Evolutionary conservation across 1,284 basidiomycete genomes (phyloP).

Genomic region (Phellinidium pouzarii): DNA sequence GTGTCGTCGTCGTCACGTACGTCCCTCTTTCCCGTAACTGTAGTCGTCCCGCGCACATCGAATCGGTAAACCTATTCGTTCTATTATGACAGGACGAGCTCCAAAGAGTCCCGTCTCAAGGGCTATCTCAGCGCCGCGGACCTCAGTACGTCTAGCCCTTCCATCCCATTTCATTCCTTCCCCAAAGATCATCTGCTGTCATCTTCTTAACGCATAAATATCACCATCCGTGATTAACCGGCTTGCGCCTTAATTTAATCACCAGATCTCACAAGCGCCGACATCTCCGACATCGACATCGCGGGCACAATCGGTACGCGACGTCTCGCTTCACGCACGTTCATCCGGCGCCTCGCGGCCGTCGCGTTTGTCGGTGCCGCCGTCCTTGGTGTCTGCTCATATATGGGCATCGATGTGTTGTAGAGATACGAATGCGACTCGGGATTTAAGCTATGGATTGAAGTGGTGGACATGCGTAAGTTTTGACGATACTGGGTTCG

Average conservation of each 20-base stretch:
- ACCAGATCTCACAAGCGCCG: constrained; percentile 28
- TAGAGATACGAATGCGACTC: too few species aligned
- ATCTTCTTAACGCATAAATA: constrained; percentile 25
- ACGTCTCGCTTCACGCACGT: constrained; percentile 6
- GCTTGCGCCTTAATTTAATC: constrained; percentile 12
- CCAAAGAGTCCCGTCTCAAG: constrained; percentile 52
- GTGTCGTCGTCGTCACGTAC: constrained; percentile 59
- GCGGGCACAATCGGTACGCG: constrained; percentile 38
- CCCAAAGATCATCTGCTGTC: constrained; percentile 24
- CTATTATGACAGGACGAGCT: constrained; percentile 47
- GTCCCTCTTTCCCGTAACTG: constrained; percentile 22
- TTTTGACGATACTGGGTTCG: too few species aligned
- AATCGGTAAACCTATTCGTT: background rate
- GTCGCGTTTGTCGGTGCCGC: constrained; percentile 11
- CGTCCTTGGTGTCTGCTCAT: constrained; percentile 12
- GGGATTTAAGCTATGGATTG: too few species aligned
- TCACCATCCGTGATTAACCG: background rate
- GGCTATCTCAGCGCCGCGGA: constrained; percentile 63
- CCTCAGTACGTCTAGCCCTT: constrained; percentile 37
- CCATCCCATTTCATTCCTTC: constrained; percentile 2
- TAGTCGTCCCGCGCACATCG: background rate
- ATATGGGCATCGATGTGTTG: constrained; percentile 13
- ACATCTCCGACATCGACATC: constrained; percentile 51
- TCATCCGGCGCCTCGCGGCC: constrained; percentile 11
- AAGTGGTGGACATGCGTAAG: too few species aligned